Base-by-base conservation (phyloP, 164 flowering plant genomes). In the Umbellularia californica region DNA sequence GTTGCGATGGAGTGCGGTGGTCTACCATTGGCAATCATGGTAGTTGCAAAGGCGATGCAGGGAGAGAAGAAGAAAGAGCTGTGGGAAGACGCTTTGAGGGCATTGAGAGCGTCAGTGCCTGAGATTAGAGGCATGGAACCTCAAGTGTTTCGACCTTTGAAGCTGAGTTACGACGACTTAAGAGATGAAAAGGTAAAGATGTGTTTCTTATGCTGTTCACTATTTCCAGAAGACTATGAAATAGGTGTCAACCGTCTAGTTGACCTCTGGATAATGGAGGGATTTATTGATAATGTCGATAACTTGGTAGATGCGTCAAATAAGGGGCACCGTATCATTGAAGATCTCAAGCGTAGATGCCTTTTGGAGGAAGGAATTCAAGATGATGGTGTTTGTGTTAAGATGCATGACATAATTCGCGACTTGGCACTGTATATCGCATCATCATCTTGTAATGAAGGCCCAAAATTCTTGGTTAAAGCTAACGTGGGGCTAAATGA, bases 191-290 rank as follows among this genome's bases (percentile, higher is more conserved):
- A 33, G 19, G 12, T 58, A 12, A 70, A 70, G 41, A 13, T 6
- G 13, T 70, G 72, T 19, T 74, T 74, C 71, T 51, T 74, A 25
- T 74, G 52, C 24, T 74, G 76, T 55, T 50, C 71, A 7, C 63
- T 74, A 0, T 74, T 67, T 55, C 76, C 71, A 2, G 50, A 74
- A 55, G 71, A 74, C 28, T 52, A 27, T 67, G 55, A 50, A 17
- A 68, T 74, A 0, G 1, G 20, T 5, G 28, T 19, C 2, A 6
- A 24, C 0, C 12, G 10, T 2, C 71, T 74, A 11, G 24, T 25
- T 24, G 0, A n/a, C n/a, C n/a, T n/a, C n/a, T 74, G 65, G 64
- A 50, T 24, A 17, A 15, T 50, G 58, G 76, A 74, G 27, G 70
- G 70, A 33, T n/a, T 74, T 22, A 50, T 51, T 3, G 64, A 55